A percentile compares a stretch with the other conserved stretches of the same genome.
Conservation (phyloP, 2,329 filamentous ascomycete species). For the Claviceps sp. region DNA sequence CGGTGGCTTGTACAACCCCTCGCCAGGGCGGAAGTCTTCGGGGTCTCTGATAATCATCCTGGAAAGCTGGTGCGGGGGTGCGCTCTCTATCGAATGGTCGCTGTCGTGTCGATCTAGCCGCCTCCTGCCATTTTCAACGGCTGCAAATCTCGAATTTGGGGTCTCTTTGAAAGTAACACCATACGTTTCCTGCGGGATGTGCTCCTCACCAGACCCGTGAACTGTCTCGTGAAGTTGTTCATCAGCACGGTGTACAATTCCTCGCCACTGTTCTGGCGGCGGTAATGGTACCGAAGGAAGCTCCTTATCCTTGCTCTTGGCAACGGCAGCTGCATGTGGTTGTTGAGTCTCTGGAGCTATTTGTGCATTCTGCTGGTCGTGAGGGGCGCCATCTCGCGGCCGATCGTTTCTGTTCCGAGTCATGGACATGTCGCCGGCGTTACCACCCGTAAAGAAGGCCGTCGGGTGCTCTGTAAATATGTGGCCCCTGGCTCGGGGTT, state of each 20-base stretch:
- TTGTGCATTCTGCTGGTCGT: slow-evolving; percentile 33
- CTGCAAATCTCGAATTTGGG: slow-evolving; percentile 2
- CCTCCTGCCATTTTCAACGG: slow-evolving; percentile 9
- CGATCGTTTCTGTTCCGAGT: slow-evolving; percentile 43
- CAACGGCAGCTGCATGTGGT: slow-evolving; percentile 5
- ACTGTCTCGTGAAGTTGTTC: slow-evolving; percentile 17
- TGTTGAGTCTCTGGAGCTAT: neutral
- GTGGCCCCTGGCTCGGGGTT: slow-evolving; percentile 17
- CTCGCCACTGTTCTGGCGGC: slow-evolving; percentile 3
- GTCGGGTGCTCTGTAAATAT: slow-evolving; percentile 10
- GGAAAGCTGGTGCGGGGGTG: slow-evolving; percentile 24
- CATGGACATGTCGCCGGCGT: slow-evolving; percentile 22
- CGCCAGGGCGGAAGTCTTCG: slow-evolving; percentile 31
- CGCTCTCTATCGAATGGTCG: slow-evolving; percentile 16
- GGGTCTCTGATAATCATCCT: slow-evolving; percentile 29
- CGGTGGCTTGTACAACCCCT: slow-evolving; percentile 45
- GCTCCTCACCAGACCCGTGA: slow-evolving; percentile 16
- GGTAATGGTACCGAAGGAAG: slow-evolving; percentile 17
- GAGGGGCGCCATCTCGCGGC: slow-evolving; percentile 42
- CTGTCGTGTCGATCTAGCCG: slow-evolving; percentile 18
- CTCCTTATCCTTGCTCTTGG: slow-evolving; percentile 21
- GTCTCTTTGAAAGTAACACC: slow-evolving; percentile 5
- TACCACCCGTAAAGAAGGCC: slow-evolving; percentile 14
- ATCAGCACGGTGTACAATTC: slow-evolving; percentile 16
- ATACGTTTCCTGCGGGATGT: slow-evolving; percentile 12